phyloP scores from a whole-genome alignment of 148 eudicot genomes.

The Diospyros kaki region DNA sequence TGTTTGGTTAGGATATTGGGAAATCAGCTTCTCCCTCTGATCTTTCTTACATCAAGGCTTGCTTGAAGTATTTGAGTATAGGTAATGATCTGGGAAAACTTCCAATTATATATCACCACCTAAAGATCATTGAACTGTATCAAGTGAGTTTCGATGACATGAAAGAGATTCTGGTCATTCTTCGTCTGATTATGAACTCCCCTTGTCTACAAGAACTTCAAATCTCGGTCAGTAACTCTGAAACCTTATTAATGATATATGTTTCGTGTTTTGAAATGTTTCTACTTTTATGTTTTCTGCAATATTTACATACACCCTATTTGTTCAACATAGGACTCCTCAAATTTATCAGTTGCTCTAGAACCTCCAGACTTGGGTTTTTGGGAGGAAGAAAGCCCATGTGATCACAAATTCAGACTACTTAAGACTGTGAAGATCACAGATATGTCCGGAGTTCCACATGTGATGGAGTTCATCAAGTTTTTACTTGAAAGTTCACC shows the following conservation, averaged over 20 bases:
- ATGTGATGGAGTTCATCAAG: conserved; percentile 76
- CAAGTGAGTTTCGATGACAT: conserved; percentile 91
- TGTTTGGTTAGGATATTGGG: background rate
- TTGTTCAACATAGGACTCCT: conserved; percentile 52
- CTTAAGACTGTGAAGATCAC: conserved; percentile 67
- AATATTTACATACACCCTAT: background rate
- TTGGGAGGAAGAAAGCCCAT: conserved; percentile 52
- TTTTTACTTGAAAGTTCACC: conserved; percentile 68
- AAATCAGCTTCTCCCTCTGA: no score
- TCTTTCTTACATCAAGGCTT: background rate
- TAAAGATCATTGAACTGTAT: conserved; percentile 65
- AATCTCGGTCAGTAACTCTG: conserved; percentile 62
- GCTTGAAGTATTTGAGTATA: conserved; percentile 68
- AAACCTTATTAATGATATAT: background rate
- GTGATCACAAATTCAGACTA: conserved; percentile 41
- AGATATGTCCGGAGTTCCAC: conserved; percentile 68
- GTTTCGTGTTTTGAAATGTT: background rate
- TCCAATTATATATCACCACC: conserved; percentile 34
- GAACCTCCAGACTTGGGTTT: conserved; percentile 56
- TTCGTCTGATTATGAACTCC: conserved; percentile 71
- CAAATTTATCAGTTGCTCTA: conserved; percentile 42
- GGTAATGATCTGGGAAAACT: conserved; percentile 57
- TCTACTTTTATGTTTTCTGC: no score
- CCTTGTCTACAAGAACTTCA: conserved; percentile 81
- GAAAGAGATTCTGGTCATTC: conserved; percentile 79